Conservation (phyloP, 441 rosid genomes). For the Croton setiger region DNA sequence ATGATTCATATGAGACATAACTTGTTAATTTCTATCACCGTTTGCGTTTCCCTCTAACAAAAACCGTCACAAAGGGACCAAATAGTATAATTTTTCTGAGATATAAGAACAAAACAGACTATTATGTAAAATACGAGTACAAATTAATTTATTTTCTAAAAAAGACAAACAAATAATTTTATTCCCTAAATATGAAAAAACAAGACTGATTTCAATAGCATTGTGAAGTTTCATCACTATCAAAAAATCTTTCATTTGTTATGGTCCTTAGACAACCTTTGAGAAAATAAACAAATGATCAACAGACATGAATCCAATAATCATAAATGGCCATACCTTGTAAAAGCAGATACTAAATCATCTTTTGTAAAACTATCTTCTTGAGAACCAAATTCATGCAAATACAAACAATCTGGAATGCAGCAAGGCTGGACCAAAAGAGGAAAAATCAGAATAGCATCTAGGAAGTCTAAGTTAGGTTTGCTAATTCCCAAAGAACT, state of each 20-base stretch:
- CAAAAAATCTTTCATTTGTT: background rate
- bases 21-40: too few species aligned
- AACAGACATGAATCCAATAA: slow-evolving; percentile 15
- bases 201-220: background rate
- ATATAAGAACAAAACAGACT: too few species aligned
- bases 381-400: slow-evolving; percentile 51
- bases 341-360: slow-evolving; percentile 64
- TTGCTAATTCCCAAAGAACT: background rate
- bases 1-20: too few species aligned
- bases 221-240: background rate
- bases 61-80: too few species aligned
- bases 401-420: slow-evolving; percentile 10
- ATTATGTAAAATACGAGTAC: too few species aligned
- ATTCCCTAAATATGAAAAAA: background rate
- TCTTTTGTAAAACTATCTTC: slow-evolving; percentile 92
- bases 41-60: too few species aligned
- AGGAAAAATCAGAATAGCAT: slow-evolving; percentile 14
- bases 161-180: background rate
- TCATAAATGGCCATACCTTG: slow-evolving; percentile 43
- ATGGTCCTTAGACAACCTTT: background rate
- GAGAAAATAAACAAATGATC: slow-evolving; percentile 1
- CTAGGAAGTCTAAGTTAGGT: background rate
- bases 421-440: slow-evolving; percentile 30
- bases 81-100: too few species aligned
- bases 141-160: too few species aligned